Evolutionary conservation across 2,329 filamentous ascomycete genomes (phyloP).

Genomic region (Ceratocystis ficicola): DNA sequence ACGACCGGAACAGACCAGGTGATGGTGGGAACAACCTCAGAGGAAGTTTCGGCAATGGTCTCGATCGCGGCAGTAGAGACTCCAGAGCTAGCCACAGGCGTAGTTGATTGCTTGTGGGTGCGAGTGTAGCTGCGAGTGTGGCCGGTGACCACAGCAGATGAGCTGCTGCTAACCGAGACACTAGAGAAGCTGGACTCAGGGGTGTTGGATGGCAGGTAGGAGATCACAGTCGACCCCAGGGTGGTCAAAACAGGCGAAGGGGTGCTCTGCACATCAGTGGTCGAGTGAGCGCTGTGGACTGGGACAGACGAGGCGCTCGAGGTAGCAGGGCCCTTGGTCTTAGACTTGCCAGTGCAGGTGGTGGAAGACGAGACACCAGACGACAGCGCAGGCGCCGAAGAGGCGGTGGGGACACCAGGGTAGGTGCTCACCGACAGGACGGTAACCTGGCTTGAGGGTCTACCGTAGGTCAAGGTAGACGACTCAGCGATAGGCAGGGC

Average conservation of each 20-base stretch:
- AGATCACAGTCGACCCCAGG: slow-evolving; percentile 17
- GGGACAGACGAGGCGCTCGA: slow-evolving; percentile 1
- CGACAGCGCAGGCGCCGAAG: neutral
- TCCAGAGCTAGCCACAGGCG: slow-evolving; percentile 2
- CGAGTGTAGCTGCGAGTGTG: neutral
- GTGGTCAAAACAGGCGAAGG: slow-evolving; percentile 18
- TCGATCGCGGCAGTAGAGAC: neutral
- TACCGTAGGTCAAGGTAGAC: slow-evolving; percentile 5
- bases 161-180: slow-evolving; percentile 1
- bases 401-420: slow-evolving; percentile 5
- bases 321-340: neutral
- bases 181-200: slow-evolving; percentile 3
- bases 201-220: neutral
- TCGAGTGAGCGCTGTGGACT: neutral
- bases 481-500: neutral
- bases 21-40: neutral
- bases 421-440: slow-evolving; percentile 6
- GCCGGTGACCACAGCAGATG: neutral
- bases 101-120: slow-evolving; percentile 13
- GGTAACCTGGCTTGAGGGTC: neutral
- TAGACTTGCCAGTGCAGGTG: slow-evolving; percentile 15
- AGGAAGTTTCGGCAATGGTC: neutral
- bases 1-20: slow-evolving; percentile 8
- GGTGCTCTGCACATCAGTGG: slow-evolving; percentile 5
- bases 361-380: neutral